phyloP scores from a whole-genome alignment of 305 asterid genomes.

The Rubia peregrina region DNA sequence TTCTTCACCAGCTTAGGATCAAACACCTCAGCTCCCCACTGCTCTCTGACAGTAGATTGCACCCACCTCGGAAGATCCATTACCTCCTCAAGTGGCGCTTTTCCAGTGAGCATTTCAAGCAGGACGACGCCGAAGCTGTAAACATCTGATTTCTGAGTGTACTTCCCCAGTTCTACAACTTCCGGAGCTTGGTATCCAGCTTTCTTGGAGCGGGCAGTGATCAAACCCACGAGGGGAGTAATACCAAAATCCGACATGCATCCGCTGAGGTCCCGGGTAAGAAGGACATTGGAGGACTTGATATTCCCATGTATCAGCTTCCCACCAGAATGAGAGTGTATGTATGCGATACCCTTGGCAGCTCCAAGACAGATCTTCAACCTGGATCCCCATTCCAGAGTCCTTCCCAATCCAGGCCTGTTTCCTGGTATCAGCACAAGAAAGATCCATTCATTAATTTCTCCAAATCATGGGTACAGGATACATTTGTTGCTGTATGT shows the following conservation, averaged over 20 bases:
- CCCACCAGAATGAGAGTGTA: conserved; percentile 41
- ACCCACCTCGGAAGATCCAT: conserved; percentile 74
- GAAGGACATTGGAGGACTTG: conserved; percentile 64
- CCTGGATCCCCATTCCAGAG: conserved; percentile 66
- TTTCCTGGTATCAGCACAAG: conserved; percentile 36
- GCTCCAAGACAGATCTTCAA: conserved; percentile 55
- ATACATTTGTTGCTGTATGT: too few species aligned
- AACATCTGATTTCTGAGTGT: conserved; percentile 55
- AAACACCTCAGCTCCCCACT: conserved; percentile 84
- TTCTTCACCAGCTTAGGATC: conserved; percentile 46
- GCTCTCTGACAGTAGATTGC: conserved; percentile 68
- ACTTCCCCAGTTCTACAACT: conserved; percentile 34
- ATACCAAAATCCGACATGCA: conserved; percentile 60
- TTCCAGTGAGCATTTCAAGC: conserved; percentile 72
- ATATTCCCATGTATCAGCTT: conserved; percentile 60
- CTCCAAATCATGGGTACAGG: too few species aligned
- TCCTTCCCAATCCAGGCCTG: conserved; percentile 37
- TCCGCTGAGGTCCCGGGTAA: conserved; percentile 35
- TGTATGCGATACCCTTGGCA: conserved; percentile 66
- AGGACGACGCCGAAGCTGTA: conserved; percentile 76
- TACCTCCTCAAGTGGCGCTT: conserved; percentile 49
- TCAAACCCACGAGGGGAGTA: conserved; percentile 40
- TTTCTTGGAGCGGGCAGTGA: conserved; percentile 29
- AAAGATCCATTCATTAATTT: not conserved
- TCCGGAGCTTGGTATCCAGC: conserved; percentile 75